Conservation (phyloP, 768 basidiomycete genomes). For the Lactarius vividus region DNA sequence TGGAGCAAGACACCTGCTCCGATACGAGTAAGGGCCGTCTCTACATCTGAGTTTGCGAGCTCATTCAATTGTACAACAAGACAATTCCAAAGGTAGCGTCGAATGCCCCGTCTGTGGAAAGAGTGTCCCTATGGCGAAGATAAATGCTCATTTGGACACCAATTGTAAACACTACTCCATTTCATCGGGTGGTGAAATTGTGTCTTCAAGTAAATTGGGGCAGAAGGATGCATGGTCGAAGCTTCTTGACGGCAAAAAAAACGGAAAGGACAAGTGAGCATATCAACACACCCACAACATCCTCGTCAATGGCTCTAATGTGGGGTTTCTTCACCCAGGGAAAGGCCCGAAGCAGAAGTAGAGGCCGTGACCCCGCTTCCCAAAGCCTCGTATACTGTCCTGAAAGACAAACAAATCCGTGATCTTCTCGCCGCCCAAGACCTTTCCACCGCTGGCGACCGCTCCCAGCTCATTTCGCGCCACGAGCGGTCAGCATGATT, state of each 20-base stretch:
- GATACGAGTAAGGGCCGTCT: constrained; percentile 1
- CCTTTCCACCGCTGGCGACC: constrained; percentile 30
- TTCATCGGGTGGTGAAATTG: constrained; percentile 2
- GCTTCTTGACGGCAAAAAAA: constrained; percentile 19
- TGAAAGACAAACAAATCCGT: constrained; percentile 30
- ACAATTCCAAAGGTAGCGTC: neutral
- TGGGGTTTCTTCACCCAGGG: neutral
- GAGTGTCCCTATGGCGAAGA: constrained; percentile 31
- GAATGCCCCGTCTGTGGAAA: constrained; percentile 20
- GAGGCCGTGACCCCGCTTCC: constrained; percentile 19
- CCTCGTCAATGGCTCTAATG: neutral
- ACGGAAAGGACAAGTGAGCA: constrained; percentile 26
- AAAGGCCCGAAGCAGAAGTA: constrained; percentile 1
- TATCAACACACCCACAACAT: neutral
- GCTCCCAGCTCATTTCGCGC: constrained; percentile 28
- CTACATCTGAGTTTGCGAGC: neutral
- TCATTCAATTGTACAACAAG: constrained; percentile 5
- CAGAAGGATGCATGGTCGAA: constrained; percentile 28
- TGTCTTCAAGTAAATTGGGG: constrained; percentile 16
- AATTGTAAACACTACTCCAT: constrained; percentile 30
- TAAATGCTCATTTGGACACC: constrained; percentile 39
- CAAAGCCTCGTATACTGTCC: constrained; percentile 31
- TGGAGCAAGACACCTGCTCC: neutral
- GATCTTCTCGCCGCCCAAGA: constrained; percentile 28
- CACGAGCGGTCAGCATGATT: constrained; percentile 28